Conservation (phyloP, 768 basidiomycete species). For the Tricholoma flavovirens region DNA sequence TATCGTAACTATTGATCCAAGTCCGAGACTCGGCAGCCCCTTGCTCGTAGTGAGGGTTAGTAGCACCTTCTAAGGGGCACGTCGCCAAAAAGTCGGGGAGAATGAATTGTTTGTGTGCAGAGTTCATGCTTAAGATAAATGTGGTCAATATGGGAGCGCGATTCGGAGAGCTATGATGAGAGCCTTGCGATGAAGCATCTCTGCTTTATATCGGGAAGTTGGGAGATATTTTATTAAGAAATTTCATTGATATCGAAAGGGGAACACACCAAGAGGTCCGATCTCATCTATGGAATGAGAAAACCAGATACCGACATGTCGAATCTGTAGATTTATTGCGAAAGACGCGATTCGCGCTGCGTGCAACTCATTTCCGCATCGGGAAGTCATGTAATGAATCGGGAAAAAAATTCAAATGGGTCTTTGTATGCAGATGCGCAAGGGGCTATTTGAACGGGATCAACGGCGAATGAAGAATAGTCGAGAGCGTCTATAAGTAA, state of each 20-base stretch:
- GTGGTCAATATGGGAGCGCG: neutral
- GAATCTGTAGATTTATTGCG: slow-evolving; percentile 35
- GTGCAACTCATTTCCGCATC: slow-evolving; percentile 26
- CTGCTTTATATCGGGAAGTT: neutral
- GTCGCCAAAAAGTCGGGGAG: slow-evolving; percentile 53
- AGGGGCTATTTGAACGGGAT: slow-evolving; percentile 18
- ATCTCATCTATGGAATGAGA: slow-evolving; percentile 26
- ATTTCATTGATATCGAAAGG: slow-evolving; percentile 10
- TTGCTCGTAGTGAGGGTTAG: slow-evolving; percentile 52
- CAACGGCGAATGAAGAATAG: slow-evolving; percentile 17
- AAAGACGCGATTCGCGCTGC: slow-evolving; percentile 20
- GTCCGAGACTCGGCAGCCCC: slow-evolving; percentile 52
- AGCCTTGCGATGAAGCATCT: neutral
- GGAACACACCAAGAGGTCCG: slow-evolving; percentile 25
- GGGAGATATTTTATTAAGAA: slow-evolving; percentile 7
- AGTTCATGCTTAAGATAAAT: slow-evolving; percentile 15
- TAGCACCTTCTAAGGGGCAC: slow-evolving; percentile 42
- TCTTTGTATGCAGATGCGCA: slow-evolving; percentile 13
- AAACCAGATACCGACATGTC: slow-evolving; percentile 15
- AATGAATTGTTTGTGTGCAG: slow-evolving; percentile 30
- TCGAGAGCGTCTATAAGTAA: slow-evolving; percentile 8
- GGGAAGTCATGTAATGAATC: slow-evolving; percentile 16
- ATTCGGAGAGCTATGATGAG: neutral
- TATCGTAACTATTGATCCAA: slow-evolving; percentile 57
- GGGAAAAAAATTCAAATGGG: slow-evolving; percentile 23